Evolutionary conservation across 176 grass and related monocot species (phyloP).

Genomic region (Tuctoria greenei): DNA sequence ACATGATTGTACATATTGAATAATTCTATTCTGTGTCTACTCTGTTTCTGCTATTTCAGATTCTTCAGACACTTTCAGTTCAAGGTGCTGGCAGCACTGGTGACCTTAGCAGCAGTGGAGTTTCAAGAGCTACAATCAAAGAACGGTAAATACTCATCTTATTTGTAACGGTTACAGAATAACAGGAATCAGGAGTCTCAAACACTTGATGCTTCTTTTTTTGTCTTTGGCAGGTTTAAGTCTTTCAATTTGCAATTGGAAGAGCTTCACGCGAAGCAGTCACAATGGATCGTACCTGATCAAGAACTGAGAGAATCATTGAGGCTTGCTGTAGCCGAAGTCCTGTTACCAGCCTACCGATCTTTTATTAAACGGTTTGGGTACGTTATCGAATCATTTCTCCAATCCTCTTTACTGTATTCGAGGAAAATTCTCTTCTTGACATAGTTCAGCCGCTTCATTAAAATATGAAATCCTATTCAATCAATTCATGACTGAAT

Average conservation of each 20-base stretch:
- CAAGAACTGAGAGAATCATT: slow-evolving; percentile 87
- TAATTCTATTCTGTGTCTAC: slow-evolving; percentile 17
- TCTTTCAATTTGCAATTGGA: slow-evolving; percentile 91
- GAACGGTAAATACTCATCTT: slow-evolving; percentile 47
- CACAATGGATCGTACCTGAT: slow-evolving; percentile 88
- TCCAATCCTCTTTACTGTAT: not conserved
- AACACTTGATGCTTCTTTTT: not conserved
- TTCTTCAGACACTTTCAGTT: slow-evolving; percentile 87
- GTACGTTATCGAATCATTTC: slow-evolving; percentile 43
- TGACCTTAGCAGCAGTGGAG: slow-evolving; percentile 73
- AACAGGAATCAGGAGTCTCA: not conserved
- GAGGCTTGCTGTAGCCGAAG: slow-evolving; percentile 85
- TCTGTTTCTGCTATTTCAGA: slow-evolving; percentile 51
- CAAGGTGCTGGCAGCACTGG: slow-evolving; percentile 64
- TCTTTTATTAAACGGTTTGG: slow-evolving; percentile 91
- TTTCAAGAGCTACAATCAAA: slow-evolving; percentile 81
- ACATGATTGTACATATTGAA: not conserved
- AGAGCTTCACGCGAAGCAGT: slow-evolving; percentile 84
- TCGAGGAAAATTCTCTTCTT: no score
- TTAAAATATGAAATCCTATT: not conserved
- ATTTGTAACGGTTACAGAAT: not conserved
- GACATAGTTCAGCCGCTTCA: not conserved
- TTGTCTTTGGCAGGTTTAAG: slow-evolving; percentile 62
- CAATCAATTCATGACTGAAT: not conserved
- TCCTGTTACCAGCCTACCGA: slow-evolving; percentile 86